Conservation (phyloP, 805 yeast species). For the Kazachstania psychrophila region DNA sequence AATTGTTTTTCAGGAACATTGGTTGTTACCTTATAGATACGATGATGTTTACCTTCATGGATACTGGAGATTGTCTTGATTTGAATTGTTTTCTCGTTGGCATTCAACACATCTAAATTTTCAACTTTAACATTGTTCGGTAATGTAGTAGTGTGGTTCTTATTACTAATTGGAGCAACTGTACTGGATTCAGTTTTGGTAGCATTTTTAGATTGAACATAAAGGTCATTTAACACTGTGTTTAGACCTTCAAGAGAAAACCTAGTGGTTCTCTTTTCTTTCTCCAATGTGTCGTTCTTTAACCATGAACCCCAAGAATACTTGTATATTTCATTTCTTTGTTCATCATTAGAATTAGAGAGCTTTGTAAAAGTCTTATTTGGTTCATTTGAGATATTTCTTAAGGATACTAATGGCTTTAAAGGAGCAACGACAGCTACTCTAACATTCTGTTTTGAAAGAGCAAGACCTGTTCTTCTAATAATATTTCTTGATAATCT, state of each 20-base stretch:
- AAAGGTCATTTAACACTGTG: constrained; percentile 39
- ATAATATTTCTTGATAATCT: not conserved
- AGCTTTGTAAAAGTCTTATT: constrained; percentile 42
- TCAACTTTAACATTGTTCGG: constrained; percentile 40
- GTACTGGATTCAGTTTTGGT: constrained; percentile 18
- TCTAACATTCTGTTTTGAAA: not conserved
- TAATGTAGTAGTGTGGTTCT: constrained; percentile 35
- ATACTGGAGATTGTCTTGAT: constrained; percentile 70
- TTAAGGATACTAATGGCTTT: constrained; percentile 5
- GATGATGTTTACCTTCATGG: constrained; percentile 91
- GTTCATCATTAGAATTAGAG: constrained; percentile 54
- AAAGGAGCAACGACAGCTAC: not conserved
- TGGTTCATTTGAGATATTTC: constrained; percentile 27
- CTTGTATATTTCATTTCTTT: constrained; percentile 65
- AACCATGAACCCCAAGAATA: constrained; percentile 97
- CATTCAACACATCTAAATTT: constrained; percentile 37
- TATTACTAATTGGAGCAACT: constrained; percentile 31
- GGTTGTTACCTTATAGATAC: constrained; percentile 67
- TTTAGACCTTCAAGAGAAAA: constrained; percentile 76
- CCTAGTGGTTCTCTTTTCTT: constrained; percentile 64
- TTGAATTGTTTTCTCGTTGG: constrained; percentile 35
- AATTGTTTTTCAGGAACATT: constrained; percentile 47
- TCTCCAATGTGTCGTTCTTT: constrained; percentile 64
- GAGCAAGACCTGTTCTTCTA: not conserved
- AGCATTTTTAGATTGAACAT: constrained; percentile 25